These are phyloP conservation scores for Ormosia semicastrata DNA, from an alignment of 306 rosid species.

Conservation along the genomic window DNA sequence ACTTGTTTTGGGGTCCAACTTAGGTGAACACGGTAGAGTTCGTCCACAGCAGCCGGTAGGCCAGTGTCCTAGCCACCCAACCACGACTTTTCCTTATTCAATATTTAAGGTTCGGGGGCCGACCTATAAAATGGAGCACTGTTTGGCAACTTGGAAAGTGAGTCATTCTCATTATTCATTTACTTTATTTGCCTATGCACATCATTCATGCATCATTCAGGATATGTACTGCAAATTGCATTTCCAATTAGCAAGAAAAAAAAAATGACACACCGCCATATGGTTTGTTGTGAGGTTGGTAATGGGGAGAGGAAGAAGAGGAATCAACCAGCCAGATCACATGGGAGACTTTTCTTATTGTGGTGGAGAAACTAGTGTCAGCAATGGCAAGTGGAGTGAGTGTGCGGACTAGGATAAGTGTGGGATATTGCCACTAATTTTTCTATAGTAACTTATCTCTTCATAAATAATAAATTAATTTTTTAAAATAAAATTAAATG, in stretches of 20 bases:
- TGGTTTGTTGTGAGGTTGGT: neutral
- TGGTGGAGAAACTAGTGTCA: constrained; percentile 5
- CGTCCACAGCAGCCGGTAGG: constrained; percentile 40
- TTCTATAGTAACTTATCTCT: too few species aligned
- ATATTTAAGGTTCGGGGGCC: neutral
- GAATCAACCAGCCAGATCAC: constrained; percentile 14
- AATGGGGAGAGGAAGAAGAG: neutral
- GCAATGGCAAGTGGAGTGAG: neutral
- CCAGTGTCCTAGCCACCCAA: neutral
- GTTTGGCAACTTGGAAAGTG: constrained; percentile 26
- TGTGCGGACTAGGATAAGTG: neutral
- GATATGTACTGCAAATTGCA: neutral
- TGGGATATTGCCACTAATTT: neutral
- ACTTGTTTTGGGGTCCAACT: neutral
- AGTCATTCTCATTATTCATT: neutral
- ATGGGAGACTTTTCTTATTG: constrained; percentile 20
- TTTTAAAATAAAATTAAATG: too few species aligned
- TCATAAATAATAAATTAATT: too few species aligned
- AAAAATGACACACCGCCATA: constrained; percentile 18
- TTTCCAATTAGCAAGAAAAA: neutral
- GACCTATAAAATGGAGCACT: neutral
- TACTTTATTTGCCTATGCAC: neutral
- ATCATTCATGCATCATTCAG: neutral
- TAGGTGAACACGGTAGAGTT: constrained; percentile 18
- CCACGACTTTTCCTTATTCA: constrained; percentile 44